Conservation (phyloP, 75 land plant genomes). For the Cupressus sempervirens region DNA sequence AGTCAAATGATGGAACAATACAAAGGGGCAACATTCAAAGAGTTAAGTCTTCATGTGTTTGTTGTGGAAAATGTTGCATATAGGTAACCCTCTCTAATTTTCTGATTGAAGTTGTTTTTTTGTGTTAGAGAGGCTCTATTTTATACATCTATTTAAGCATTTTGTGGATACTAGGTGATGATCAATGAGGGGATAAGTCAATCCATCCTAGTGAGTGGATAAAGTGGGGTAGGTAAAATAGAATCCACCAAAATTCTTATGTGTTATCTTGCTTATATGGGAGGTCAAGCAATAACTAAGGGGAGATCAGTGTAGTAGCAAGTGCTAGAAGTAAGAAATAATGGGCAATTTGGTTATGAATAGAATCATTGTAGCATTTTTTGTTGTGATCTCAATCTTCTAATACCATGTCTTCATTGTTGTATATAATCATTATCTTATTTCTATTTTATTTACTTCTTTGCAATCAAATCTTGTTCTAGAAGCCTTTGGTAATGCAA, state of each 20-base stretch:
- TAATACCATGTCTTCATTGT: too few relatives aligned
- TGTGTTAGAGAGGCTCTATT: too few relatives aligned
- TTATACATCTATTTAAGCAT: too few relatives aligned
- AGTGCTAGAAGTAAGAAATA: too few relatives aligned
- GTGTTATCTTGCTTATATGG: constrained; percentile 93
- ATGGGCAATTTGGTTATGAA: too few relatives aligned
- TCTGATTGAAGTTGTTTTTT: background rate
- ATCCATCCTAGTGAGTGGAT: constrained; percentile 94
- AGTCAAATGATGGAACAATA: constrained; percentile 96
- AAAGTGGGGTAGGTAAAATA: constrained; percentile 95
- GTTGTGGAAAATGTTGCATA: constrained; percentile 87
- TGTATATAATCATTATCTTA: background rate
- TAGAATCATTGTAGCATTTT: background rate
- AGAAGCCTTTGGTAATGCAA: constrained; percentile 96
- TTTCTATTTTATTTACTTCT: background rate
- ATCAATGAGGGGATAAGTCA: too few relatives aligned
- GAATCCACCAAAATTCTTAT: constrained; percentile 87
- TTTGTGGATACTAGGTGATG: too few relatives aligned
- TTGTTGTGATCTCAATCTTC: background rate
- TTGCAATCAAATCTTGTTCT: constrained; percentile 92
- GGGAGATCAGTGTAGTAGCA: constrained; percentile 87
- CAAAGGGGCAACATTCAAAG: constrained; percentile 81
- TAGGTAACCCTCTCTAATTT: constrained; percentile 34
- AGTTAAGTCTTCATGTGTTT: constrained; percentile 89
- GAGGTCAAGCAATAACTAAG: constrained; percentile 74